Percentiles rank a stretch among this genome's conserved stretches.
Conservation (phyloP, 1,284 basidiomycete genomes). For the Omphalotus olearius region DNA sequence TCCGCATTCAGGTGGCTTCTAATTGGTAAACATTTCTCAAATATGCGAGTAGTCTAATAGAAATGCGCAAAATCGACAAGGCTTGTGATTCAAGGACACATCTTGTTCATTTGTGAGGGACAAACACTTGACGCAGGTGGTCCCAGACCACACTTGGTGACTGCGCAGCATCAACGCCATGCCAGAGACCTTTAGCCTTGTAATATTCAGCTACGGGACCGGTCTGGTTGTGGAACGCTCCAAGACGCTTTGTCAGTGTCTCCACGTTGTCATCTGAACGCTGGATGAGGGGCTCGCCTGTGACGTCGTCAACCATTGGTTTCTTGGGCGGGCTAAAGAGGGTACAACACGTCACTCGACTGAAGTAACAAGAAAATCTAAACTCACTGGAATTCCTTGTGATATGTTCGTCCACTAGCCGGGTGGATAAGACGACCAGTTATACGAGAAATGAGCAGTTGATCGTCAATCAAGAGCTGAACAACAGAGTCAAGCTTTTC, state of each 20-base stretch:
- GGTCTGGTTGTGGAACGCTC: conserved; percentile 89
- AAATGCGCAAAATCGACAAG: too few species aligned
- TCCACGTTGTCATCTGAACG: conserved; percentile 93
- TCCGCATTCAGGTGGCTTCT: too few species aligned
- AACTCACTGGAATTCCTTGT: conserved; percentile 92
- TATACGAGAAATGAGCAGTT: conserved; percentile 94
- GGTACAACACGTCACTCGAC: neutral
- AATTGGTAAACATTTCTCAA: too few species aligned
- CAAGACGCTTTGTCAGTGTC: conserved; percentile 86
- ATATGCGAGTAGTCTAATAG: too few species aligned
- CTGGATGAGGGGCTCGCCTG: conserved; percentile 93
- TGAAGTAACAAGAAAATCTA: conserved; percentile 1
- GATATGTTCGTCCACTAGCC: conserved; percentile 87
- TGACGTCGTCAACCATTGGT: conserved; percentile 87
- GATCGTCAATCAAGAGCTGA: conserved; percentile 91
- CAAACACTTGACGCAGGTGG: conserved; percentile 50
- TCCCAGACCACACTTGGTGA: conserved; percentile 91
- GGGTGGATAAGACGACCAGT: conserved; percentile 95
- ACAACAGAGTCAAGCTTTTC: conserved; percentile 92
- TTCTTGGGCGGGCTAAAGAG: conserved; percentile 88
- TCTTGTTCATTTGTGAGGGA: too few species aligned
- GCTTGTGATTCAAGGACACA: too few species aligned
- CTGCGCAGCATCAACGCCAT: conserved; percentile 90
- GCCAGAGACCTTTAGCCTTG: conserved; percentile 86
- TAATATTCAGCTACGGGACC: conserved; percentile 98